A percentile compares a stretch with the other conserved stretches of the same genome.
Conservation (phyloP, 2,329 filamentous ascomycete genomes). For the Dryadomyces sulphureus region DNA sequence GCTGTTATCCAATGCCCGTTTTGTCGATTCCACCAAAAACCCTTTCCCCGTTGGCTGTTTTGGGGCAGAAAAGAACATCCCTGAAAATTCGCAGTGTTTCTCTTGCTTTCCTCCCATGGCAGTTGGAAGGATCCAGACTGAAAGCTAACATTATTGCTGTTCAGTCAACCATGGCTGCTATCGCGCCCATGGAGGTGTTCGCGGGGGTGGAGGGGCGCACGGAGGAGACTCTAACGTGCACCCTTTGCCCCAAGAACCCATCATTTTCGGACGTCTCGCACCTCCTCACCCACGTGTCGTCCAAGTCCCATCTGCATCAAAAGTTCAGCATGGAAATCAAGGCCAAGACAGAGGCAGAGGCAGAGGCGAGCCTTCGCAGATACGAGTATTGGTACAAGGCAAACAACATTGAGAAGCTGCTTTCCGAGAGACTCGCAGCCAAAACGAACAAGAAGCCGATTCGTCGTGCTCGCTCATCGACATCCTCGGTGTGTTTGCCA, state of each 20-base stretch:
- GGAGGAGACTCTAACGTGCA: slow-evolving; percentile 53
- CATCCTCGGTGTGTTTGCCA: slow-evolving; percentile 9
- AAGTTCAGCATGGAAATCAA: slow-evolving; percentile 70
- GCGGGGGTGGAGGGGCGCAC: slow-evolving; percentile 4
- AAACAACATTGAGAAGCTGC: slow-evolving; percentile 55
- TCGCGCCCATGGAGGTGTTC: slow-evolving; percentile 13
- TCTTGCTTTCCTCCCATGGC: slow-evolving; percentile 4
- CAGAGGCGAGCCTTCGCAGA: slow-evolving; percentile 44
- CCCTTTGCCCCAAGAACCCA: slow-evolving; percentile 66
- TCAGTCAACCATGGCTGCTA: slow-evolving; percentile 21
- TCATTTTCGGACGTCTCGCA: slow-evolving; percentile 84
- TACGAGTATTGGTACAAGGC: slow-evolving; percentile 69
- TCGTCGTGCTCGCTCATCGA: slow-evolving; percentile 13
- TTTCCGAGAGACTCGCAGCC: slow-evolving; percentile 62
- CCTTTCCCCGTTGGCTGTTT: too few relatives aligned
- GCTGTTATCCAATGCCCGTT: too few relatives aligned
- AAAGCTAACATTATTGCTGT: background rate
- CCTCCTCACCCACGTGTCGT: slow-evolving; percentile 79
- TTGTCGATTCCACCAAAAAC: too few relatives aligned
- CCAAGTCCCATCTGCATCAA: slow-evolving; percentile 79
- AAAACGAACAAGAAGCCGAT: slow-evolving; percentile 49
- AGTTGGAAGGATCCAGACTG: background rate
- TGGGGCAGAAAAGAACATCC: too few relatives aligned
- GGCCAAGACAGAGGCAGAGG: slow-evolving; percentile 49
- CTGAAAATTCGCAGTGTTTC: too few relatives aligned